A percentile compares a stretch with the other conserved stretches of the same genome.
These are phyloP conservation scores for Lycium barbarum DNA, from an alignment of 257 asterid genomes.

Conservation along the genomic window DNA sequence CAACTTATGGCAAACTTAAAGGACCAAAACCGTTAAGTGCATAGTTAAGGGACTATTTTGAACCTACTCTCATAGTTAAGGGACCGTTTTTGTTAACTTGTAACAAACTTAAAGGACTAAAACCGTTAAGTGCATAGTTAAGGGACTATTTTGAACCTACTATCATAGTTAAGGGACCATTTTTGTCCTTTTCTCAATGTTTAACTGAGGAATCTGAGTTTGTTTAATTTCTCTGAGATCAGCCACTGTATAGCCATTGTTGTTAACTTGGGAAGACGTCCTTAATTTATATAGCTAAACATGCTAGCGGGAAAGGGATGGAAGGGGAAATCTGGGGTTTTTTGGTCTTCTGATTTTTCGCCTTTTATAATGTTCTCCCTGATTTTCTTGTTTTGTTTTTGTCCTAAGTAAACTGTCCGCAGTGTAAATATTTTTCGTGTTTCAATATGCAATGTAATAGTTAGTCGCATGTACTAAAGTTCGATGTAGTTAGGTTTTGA, in stretches of 20 bases:
- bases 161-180: too few relatives aligned
- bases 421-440: neutral
- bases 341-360: neutral
- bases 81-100: too few relatives aligned
- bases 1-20: too few relatives aligned
- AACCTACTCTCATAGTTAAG: too few relatives aligned
- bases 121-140: too few relatives aligned
- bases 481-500: neutral
- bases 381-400: constrained; percentile 9
- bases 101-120: too few relatives aligned
- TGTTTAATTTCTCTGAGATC: neutral
- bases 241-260: constrained; percentile 16
- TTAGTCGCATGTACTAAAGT: neutral
- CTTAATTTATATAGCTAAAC: neutral
- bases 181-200: too few relatives aligned
- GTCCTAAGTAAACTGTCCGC: neutral
- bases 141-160: too few relatives aligned
- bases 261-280: neutral
- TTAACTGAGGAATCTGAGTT: neutral
- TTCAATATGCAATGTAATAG: neutral
- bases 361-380: neutral
- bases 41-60: too few relatives aligned
- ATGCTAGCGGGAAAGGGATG: neutral
- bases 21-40: too few relatives aligned
- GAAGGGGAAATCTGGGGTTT: constrained; percentile 18